phyloP scores from a whole-genome alignment of 257 asterid genomes.

The Asclepias syriaca region DNA sequence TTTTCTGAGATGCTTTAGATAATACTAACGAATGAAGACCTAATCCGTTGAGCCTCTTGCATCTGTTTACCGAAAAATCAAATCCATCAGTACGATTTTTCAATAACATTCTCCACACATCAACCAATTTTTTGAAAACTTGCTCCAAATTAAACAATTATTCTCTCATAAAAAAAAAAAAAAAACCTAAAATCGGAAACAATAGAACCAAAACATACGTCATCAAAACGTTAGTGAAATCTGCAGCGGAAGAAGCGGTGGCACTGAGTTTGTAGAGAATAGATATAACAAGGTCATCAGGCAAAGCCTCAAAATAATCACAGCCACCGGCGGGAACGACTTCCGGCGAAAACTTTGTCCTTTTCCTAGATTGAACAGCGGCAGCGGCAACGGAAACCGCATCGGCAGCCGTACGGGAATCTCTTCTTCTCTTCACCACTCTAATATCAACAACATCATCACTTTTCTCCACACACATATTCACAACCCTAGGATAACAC shows the following conservation, averaged over 20 bases:
- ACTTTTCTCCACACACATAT: slow-evolving; percentile 12
- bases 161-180: neutral
- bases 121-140: neutral
- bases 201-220: slow-evolving; percentile 44
- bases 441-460: slow-evolving; percentile 15
- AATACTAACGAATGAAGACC: slow-evolving; percentile 50
- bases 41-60: slow-evolving; percentile 63
- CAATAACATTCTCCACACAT: neutral
- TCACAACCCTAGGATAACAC: slow-evolving; percentile 39
- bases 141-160: neutral
- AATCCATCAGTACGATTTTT: neutral
- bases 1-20: slow-evolving; percentile 50
- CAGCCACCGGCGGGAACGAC: slow-evolving; percentile 3
- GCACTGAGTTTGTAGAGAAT: slow-evolving; percentile 56
- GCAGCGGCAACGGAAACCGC: slow-evolving; percentile 17
- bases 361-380: slow-evolving; percentile 27
- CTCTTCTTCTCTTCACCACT: slow-evolving; percentile 23
- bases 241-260: slow-evolving; percentile 54
- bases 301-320: slow-evolving; percentile 62
- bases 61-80: slow-evolving; percentile 36
- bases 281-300: slow-evolving; percentile 63
- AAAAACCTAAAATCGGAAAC: neutral
- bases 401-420: neutral
- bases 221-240: slow-evolving; percentile 52
- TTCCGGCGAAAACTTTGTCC: slow-evolving; percentile 23